Percentiles rank a stretch among this genome's conserved stretches.
phyloP scores from a whole-genome alignment of 805 yeast species.

The Tetrapisispora taiwanensis region DNA sequence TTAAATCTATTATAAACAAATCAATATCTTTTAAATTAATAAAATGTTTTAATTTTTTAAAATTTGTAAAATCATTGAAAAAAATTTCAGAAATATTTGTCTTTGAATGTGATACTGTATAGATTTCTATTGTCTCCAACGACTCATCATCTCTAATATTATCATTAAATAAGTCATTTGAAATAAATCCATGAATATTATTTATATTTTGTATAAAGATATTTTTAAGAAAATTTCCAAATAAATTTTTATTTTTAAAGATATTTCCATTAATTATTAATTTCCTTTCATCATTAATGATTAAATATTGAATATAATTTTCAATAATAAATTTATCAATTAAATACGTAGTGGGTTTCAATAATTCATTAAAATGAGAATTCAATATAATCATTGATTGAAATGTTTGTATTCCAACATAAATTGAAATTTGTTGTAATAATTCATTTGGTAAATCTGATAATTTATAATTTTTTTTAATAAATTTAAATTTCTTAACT shows the following conservation, averaged over 20 bases:
- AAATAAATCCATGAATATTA: neutral
- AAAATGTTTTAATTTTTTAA: neutral
- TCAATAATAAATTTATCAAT: constrained; percentile 1
- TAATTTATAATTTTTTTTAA: neutral
- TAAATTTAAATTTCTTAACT: neutral
- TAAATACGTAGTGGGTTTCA: constrained; percentile 12
- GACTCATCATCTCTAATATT: neutral
- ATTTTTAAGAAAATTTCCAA: constrained; percentile 6
- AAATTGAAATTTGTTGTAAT: constrained; percentile 9
- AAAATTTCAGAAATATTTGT: neutral
- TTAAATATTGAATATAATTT: constrained; percentile 4
- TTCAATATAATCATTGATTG: constrained; percentile 7
- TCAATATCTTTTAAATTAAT: neutral
- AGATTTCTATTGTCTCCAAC: no score
- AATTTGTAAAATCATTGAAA: neutral
- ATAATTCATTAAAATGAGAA: constrained; percentile 9
- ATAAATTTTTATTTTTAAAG: constrained; percentile 5
- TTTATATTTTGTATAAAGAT: neutral
- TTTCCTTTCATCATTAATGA: neutral
- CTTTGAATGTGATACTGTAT: neutral
- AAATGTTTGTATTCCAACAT: constrained; percentile 1
- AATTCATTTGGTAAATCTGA: constrained; percentile 10
- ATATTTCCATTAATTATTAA: constrained; percentile 4
- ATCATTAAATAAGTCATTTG: neutral
- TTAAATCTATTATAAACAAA: neutral